Evolutionary conservation across 2,329 filamentous ascomycete genomes (phyloP).

Genomic region (Venturia effusa): DNA sequence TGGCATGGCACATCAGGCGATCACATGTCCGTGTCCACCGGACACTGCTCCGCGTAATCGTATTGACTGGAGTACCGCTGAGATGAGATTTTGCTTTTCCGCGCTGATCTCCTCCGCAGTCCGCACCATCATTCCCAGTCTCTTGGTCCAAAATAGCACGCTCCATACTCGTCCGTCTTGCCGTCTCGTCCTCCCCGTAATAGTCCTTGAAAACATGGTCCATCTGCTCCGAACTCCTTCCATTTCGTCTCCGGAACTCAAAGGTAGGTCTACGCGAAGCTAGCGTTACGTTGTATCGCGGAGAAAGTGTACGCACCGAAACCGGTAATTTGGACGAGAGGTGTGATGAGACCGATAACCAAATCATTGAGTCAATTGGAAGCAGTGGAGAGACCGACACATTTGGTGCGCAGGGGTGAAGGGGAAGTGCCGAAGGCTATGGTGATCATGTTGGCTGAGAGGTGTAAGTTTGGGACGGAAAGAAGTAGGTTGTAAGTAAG

Average conservation of each 20-base stretch:
- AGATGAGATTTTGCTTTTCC: background rate
- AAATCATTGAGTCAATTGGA: conserved; percentile 57
- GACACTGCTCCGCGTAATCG: no score
- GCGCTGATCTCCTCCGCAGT: background rate
- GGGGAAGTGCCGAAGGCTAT: conserved; percentile 47
- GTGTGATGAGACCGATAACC: conserved; percentile 53
- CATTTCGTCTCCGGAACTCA: conserved; percentile 25
- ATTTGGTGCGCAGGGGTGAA: conserved; percentile 49
- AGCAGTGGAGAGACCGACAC: conserved; percentile 52
- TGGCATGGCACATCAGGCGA: no score
- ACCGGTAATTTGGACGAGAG: conserved; percentile 47
- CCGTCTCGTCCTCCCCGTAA: conserved; percentile 3
- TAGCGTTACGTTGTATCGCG: conserved; percentile 24
- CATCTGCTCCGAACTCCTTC: conserved; percentile 26
- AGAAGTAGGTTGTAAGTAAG: background rate
- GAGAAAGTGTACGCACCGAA: conserved; percentile 33
- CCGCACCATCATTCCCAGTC: background rate
- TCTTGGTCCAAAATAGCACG: background rate
- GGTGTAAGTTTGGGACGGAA: no score
- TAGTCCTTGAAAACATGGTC: conserved; percentile 26
- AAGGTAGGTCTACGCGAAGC: conserved; percentile 25
- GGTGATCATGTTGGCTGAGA: background rate
- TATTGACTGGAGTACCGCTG: no score
- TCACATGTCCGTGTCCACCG: no score
- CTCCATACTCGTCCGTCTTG: conserved; percentile 1